These are phyloP conservation scores for Lentinula aciculospora DNA, from an alignment of 768 basidiomycete species.

Conservation along the genomic window DNA sequence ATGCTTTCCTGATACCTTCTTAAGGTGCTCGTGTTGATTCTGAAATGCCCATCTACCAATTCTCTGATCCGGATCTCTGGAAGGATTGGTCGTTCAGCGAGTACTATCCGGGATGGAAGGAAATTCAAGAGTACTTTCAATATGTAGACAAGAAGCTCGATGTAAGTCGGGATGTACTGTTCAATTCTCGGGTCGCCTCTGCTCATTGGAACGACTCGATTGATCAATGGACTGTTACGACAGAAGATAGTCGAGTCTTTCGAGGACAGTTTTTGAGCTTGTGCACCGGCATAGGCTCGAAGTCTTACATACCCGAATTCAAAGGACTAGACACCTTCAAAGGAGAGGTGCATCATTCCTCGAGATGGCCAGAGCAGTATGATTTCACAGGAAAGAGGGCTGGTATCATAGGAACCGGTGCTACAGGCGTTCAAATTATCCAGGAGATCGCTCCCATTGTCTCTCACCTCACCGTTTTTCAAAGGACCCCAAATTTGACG, in stretches of 20 bases:
- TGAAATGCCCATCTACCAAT: constrained; percentile 8
- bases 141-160: constrained; percentile 4
- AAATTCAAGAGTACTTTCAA: constrained; percentile 1
- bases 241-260: background rate
- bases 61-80: constrained; percentile 5
- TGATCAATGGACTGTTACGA: constrained; percentile 1
- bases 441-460: constrained; percentile 6
- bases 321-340: constrained; percentile 4
- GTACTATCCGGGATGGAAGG: background rate
- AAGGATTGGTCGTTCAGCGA: background rate
- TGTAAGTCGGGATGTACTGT: background rate
- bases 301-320: background rate
- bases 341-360: constrained; percentile 2
- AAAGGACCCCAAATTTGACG: constrained; percentile 8
- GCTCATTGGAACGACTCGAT: background rate
- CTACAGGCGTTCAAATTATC: constrained; percentile 6
- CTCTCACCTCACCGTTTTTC: constrained; percentile 12
- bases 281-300: constrained; percentile 6
- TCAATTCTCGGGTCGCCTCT: constrained; percentile 3
- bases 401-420: constrained; percentile 8
- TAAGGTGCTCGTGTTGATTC: constrained; percentile 2
- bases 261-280: background rate
- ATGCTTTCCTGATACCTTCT: background rate
- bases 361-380: background rate
- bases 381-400: constrained; percentile 4